A percentile compares a stretch with the other conserved stretches of the same genome.
Conservation (phyloP, 192 early-diverging fungal species). For the Podila minutissima region DNA sequence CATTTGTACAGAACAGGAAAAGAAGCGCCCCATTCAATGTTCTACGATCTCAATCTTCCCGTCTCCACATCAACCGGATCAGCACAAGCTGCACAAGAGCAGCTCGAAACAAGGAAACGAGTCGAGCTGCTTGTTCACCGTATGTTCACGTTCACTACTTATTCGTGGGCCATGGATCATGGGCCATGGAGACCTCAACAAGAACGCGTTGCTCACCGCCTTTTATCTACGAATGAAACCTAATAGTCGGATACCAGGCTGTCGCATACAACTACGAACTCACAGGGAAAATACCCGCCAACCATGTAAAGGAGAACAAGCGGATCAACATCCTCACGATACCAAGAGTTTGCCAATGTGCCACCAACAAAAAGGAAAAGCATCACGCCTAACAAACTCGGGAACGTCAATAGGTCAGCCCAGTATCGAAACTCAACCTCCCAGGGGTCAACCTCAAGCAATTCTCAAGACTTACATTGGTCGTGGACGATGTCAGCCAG, state of each 20-base stretch:
- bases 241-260: conserved; percentile 66
- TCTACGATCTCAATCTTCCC: conserved; percentile 68
- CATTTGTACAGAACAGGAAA: background rate
- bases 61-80: conserved; percentile 37
- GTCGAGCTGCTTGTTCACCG: conserved; percentile 58
- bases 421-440: conserved; percentile 46
- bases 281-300: conserved; percentile 54
- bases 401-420: conserved; percentile 40
- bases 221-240: background rate
- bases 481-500: conserved; percentile 64
- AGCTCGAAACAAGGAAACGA: conserved; percentile 55
- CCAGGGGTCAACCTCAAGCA: conserved; percentile 57
- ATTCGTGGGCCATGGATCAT: background rate
- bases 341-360: too few species aligned
- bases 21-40: conserved; percentile 43
- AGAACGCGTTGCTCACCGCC: background rate
- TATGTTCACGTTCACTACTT: conserved; percentile 15
- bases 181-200: background rate
- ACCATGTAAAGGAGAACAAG: conserved; percentile 23
- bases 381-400: too few species aligned
- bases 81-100: conserved; percentile 31
- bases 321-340: too few species aligned
- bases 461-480: conserved; percentile 65
- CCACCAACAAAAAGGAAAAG: too few species aligned
- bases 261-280: conserved; percentile 65